Evolutionary conservation across 805 yeast species (phyloP).

Genomic region (Cephaloascus fragrans): DNA sequence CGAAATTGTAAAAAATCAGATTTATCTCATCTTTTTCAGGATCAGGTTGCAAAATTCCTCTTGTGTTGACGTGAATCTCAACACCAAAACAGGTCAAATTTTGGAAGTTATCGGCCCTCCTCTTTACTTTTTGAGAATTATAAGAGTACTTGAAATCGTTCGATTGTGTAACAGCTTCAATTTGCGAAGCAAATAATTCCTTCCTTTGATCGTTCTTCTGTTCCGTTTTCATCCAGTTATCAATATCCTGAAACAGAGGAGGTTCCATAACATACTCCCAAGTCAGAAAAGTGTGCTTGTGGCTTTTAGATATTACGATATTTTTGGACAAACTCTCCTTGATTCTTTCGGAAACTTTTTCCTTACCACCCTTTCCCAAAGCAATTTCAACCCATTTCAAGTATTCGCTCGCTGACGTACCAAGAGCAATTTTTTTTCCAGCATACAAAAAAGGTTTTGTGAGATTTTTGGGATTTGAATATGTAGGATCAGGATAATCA

Average conservation of each 20-base stretch:
- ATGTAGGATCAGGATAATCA: constrained; percentile 56
- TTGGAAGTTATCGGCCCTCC: constrained; percentile 29
- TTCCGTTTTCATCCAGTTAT: constrained; percentile 18
- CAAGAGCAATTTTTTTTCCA: constrained; percentile 48
- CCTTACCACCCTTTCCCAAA: not conserved
- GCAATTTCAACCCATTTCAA: constrained; percentile 7
- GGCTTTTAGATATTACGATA: not conserved
- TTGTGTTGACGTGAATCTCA: constrained; percentile 59
- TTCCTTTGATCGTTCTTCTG: constrained; percentile 6
- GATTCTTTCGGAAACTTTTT: not conserved
- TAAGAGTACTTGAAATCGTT: constrained; percentile 29
- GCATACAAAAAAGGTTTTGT: constrained; percentile 56
- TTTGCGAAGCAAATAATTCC: constrained; percentile 33
- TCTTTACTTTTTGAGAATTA: constrained; percentile 14
- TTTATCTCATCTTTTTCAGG: constrained; percentile 51
- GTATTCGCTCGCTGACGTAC: constrained; percentile 22
- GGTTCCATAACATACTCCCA: constrained; percentile 42
- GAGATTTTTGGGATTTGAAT: constrained; percentile 40
- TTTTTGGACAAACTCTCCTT: not conserved
- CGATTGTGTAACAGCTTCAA: constrained; percentile 35
- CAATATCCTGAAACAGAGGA: constrained; percentile 34
- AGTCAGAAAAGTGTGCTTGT: constrained; percentile 2
- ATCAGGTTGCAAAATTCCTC: constrained; percentile 47
- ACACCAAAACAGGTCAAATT: constrained; percentile 48
- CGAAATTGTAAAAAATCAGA: constrained; percentile 56